Evolutionary conservation across 129 eudicot species (phyloP), one percentile per base, ranked within the genome.

Genomic region (Chrysanthemum seticuspe): DNA sequence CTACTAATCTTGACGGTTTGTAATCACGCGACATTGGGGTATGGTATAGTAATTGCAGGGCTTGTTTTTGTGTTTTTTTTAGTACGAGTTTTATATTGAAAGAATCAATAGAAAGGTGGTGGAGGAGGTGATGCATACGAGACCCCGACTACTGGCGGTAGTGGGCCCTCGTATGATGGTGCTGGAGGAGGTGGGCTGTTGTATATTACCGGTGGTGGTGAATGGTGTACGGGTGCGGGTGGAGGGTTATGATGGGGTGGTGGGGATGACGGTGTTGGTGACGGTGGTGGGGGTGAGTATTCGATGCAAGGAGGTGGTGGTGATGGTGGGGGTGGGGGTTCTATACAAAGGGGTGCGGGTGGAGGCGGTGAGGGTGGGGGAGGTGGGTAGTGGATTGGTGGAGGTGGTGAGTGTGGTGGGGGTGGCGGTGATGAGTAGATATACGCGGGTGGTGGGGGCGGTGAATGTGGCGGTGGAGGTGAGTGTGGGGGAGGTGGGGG

Each of bases 41-140:
- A 48, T 50, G 31, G 65, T 48, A 63, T 44, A 54, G 63, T 74
- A 68, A 70, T 62, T 80, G 74, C 55, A 68, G 81, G 82, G 75
- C 16, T 47, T 66, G 65, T 64, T 69, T 74, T 72, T 68, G 61
- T 4, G 1, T 40, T 40, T 40, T 80, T 74, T 53, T 16, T 69
- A 75, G 82, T 68, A 81, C 44, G 59, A 11, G 68, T 67, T 66
- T 81, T 76, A 65, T 63, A 71, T 78, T 79, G 71, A 80, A 89
- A 83, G 92, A 89, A 90, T 90, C 85, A 90, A 87, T 90, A 90
- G 80, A 80, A 90, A 73, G 97, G 95, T 49, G 97, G 97, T 27
- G 95, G 97, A 1, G 97, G 97, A 12, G 97, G 97, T 54, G 97
- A 91, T 25, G 87, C 80, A 31, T 90, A 90, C 8, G 94, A 77